Percentiles rank a stretch among this genome's conserved stretches.
Conservation (phyloP, 257 asterid genomes). For the Paulownia fortunei region DNA sequence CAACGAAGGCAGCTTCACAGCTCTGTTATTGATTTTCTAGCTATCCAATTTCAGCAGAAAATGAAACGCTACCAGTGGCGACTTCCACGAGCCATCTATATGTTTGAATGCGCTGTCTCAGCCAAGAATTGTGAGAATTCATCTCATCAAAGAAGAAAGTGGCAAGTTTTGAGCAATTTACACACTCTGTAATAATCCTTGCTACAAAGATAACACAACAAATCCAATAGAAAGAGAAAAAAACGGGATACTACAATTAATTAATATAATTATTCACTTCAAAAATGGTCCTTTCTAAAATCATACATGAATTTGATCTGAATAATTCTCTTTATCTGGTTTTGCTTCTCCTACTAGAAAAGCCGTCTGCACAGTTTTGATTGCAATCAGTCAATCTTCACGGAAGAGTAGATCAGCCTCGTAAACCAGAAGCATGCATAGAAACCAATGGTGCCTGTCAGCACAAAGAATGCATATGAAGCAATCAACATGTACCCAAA, state of each 20-base stretch:
- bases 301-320: slow-evolving; percentile 2
- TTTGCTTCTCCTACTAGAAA: not conserved
- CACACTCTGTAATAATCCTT: not conserved
- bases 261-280: slow-evolving; percentile 1
- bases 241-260: not conserved
- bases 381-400: slow-evolving; percentile 66
- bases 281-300: not conserved
- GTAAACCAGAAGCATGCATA: slow-evolving; percentile 83
- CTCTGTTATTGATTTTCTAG: too few relatives aligned
- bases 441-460: slow-evolving; percentile 86
- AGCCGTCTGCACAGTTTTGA: not conserved
- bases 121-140: too few relatives aligned
- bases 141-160: not conserved
- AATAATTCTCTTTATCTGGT: not conserved
- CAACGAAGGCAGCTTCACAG: too few relatives aligned
- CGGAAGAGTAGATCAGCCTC: slow-evolving; percentile 81
- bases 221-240: not conserved
- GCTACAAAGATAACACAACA: not conserved
- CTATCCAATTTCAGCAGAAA: too few relatives aligned
- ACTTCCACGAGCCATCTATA: too few relatives aligned
- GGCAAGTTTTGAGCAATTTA: not conserved
- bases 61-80: too few relatives aligned
- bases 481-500: slow-evolving; percentile 86
- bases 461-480: slow-evolving; percentile 71
- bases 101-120: too few relatives aligned